Evolutionary conservation across 140 eudicot genomes (phyloP).

Genomic region (Flaveria floridana): DNA sequence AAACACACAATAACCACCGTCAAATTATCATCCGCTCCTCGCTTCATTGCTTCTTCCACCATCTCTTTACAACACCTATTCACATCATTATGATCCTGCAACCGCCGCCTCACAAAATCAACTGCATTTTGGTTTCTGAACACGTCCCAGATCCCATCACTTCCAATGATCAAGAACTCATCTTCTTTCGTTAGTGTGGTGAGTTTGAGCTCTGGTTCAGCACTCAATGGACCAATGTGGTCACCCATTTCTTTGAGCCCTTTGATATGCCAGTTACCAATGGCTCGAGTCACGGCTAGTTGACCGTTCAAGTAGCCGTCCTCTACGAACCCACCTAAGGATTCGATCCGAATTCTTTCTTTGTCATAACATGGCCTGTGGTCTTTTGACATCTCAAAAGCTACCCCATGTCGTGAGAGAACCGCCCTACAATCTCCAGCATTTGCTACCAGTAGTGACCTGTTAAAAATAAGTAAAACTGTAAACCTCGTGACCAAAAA

Average conservation of each 20-base stretch:
- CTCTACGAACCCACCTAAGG: constrained; percentile 69
- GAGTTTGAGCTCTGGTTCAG: constrained; percentile 84
- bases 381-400: constrained; percentile 81
- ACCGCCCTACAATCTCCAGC: constrained; percentile 92
- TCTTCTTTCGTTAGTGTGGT: constrained; percentile 70
- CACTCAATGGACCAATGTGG: constrained; percentile 58
- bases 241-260: constrained; percentile 57
- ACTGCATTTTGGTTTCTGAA: constrained; percentile 84
- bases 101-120: constrained; percentile 63
- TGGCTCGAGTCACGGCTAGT: constrained; percentile 77
- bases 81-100: constrained; percentile 70
- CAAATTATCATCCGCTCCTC: constrained; percentile 69
- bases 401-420: constrained; percentile 65
- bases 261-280: constrained; percentile 82
- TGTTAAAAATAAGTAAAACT: constrained; percentile 20
- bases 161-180: constrained; percentile 76
- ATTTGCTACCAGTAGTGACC: constrained; percentile 87
- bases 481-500: neutral
- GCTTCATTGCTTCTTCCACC: constrained; percentile 74
- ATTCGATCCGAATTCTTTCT: constrained; percentile 60
- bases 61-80: constrained; percentile 71
- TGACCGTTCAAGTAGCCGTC: constrained; percentile 83
- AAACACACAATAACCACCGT: constrained; percentile 84
- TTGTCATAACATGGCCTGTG: constrained; percentile 63
- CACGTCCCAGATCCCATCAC: constrained; percentile 91